phyloP scores from a whole-genome alignment of 177 flowering plant genomes.

The Tripterygium wilfordii region DNA sequence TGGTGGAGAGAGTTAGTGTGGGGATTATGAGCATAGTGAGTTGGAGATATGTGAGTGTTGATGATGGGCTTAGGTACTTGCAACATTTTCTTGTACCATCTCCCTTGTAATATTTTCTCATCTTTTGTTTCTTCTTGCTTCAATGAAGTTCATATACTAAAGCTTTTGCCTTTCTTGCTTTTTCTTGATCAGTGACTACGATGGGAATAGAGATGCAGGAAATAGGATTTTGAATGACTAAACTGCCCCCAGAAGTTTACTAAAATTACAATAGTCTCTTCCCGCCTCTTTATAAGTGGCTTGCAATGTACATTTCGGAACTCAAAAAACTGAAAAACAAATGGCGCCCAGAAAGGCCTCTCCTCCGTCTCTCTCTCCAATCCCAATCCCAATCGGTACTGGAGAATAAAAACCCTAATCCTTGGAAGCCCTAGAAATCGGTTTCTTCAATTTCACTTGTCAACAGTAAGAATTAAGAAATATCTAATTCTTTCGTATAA shows the following conservation, averaged over 20 bases:
- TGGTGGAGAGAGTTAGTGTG: conserved; percentile 40
- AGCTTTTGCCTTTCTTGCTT: neutral
- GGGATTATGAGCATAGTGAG: conserved; percentile 36
- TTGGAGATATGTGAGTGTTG: conserved; percentile 51
- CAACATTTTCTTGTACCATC: conserved; percentile 49
- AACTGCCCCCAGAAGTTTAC: too few relatives aligned
- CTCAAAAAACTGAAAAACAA: too few relatives aligned
- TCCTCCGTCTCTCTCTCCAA: conserved; percentile 9
- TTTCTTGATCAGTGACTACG: neutral
- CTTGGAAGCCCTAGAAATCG: neutral
- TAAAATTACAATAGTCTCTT: too few relatives aligned
- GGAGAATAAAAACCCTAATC: too few relatives aligned
- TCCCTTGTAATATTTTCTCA: conserved; percentile 11
- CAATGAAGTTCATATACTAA: too few relatives aligned
- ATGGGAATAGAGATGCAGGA: too few relatives aligned
- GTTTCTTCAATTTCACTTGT: neutral
- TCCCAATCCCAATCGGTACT: conserved; percentile 25
- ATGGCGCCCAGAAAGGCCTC: conserved; percentile 30
- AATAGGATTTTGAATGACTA: too few relatives aligned
- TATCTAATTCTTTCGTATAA: too few relatives aligned
- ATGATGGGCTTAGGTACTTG: conserved; percentile 52
- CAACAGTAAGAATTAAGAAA: too few relatives aligned
- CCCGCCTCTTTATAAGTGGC: conserved; percentile 5
- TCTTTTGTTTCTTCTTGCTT: too few relatives aligned
- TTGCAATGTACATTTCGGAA: too few relatives aligned